Conservation (phyloP, 306 rosid genomes). For the Psophocarpus tetragonolobus region DNA sequence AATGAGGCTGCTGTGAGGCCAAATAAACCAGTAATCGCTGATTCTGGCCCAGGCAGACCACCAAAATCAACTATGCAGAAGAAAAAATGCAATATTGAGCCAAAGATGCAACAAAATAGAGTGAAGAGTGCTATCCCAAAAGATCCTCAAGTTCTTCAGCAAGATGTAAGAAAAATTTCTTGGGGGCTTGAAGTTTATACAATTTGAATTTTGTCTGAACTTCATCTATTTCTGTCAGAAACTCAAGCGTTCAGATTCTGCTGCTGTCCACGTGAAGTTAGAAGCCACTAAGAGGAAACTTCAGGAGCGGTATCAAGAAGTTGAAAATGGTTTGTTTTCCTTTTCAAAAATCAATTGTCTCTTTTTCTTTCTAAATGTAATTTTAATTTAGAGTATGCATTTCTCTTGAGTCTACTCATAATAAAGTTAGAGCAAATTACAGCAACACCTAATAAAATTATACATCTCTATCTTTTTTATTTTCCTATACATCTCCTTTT, state of each 20-base stretch:
- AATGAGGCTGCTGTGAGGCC: conserved; percentile 50
- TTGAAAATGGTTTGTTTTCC: conserved; percentile 61
- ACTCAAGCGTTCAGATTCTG: conserved; percentile 54
- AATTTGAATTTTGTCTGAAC: conserved; percentile 34
- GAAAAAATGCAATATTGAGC: conserved; percentile 41
- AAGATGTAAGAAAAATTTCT: conserved; percentile 47
- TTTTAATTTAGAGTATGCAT: neutral
- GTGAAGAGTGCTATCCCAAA: conserved; percentile 46
- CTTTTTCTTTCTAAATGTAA: neutral
- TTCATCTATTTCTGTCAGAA: conserved; percentile 38
- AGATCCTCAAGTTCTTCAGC: conserved; percentile 42
- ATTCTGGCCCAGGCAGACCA: conserved; percentile 56
- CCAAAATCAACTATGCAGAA: conserved; percentile 47
- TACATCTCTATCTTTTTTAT: too few species aligned
- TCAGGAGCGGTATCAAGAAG: conserved; percentile 89
- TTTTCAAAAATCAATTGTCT: neutral
- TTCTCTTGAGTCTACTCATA: neutral
- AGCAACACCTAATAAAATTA: too few species aligned
- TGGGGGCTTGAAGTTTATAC: conserved; percentile 3
- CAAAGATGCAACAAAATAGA: conserved; percentile 39
- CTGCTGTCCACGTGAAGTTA: conserved; percentile 45
- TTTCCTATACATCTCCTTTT: too few species aligned
- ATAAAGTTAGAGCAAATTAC: too few species aligned
- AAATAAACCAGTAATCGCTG: conserved; percentile 42
- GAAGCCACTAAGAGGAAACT: conserved; percentile 85